Evolutionary conservation across 768 basidiomycete genomes (phyloP), one percentile per base, ranked within the genome.

Genomic region (Mycena pura): DNA sequence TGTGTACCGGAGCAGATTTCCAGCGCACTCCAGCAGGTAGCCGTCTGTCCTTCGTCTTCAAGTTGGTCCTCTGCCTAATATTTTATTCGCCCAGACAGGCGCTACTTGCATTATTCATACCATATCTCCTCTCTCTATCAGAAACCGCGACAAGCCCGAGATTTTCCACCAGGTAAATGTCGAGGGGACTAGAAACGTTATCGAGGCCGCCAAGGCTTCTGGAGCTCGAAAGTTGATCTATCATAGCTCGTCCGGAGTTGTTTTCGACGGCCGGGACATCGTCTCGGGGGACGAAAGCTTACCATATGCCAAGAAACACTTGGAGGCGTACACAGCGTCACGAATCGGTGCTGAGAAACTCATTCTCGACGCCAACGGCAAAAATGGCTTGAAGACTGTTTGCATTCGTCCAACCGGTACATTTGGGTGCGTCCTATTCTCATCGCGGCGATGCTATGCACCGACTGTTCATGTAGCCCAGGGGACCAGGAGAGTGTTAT

Each of bases 81-180:
- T 36, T 39, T 14, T 39, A 28, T 34, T 25, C 17, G 2, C 21
- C 4, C 58, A 79, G 79, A 72, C 72, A 55, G 64, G 67, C 19
- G 77, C 81, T 0, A 80, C 80, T 3, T 77, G 76, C 57, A 77
- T 84, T 44, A 78, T 86, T 63, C 84, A 85, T 72, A 85, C 84
- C 28, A 83, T 81, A 2, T 78, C 81, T 0, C 78, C 80, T 0
- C 66, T 74, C 39, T 78, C 73, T 67, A 79, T 70, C 41, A 67
- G 70, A 69, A 38, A 67, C 64, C 22, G 73, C 70, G 28, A 58
- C 40, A 50, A 63, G 15, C 56, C 40, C 25, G 13, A 68, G 80
- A 40, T 82, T 76, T 70, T 75, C 78, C 54, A 80, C 41, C 76
- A 79, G 51, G 83, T 86, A 68, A 86, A 85, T 69, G 81, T 84